Conservation (phyloP, 495 filamentous ascomycete species). For the Trichoderma asperelloides region DNA sequence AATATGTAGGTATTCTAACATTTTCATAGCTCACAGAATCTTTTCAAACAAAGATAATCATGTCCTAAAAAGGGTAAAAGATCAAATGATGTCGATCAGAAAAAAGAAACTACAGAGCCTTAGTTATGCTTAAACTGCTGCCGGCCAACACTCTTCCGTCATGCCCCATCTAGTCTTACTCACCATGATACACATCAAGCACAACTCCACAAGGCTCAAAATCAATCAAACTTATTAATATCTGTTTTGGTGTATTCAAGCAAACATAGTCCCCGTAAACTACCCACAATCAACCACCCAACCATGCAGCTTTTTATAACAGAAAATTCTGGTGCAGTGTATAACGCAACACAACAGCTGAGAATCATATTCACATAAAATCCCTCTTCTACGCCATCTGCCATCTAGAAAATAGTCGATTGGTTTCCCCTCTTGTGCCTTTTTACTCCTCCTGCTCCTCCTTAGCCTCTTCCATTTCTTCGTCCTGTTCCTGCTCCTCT, state of each 20-base stretch:
- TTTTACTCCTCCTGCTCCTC: conserved; percentile 17
- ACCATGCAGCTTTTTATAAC: neutral
- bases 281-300: neutral
- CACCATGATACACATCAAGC: neutral
- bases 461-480: neutral
- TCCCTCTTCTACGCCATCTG: conserved; percentile 6
- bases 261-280: neutral
- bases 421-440: neutral
- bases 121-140: too few species aligned
- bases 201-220: neutral
- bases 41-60: too few species aligned
- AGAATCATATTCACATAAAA: conserved; percentile 5
- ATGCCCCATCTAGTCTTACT: too few species aligned
- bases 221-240: neutral
- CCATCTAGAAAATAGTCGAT: neutral
- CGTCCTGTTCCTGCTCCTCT: conserved; percentile 11
- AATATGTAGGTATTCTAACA: too few species aligned
- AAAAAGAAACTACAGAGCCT: too few species aligned
- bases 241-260: neutral
- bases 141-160: too few species aligned
- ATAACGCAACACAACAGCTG: neutral
- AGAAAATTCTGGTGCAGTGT: neutral
- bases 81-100: too few species aligned
- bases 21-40: too few species aligned
- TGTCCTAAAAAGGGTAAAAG: too few species aligned